Evolutionary conservation across 2,329 filamentous ascomycete genomes (phyloP).

Genomic region (Trichoderma pleuroti): DNA sequence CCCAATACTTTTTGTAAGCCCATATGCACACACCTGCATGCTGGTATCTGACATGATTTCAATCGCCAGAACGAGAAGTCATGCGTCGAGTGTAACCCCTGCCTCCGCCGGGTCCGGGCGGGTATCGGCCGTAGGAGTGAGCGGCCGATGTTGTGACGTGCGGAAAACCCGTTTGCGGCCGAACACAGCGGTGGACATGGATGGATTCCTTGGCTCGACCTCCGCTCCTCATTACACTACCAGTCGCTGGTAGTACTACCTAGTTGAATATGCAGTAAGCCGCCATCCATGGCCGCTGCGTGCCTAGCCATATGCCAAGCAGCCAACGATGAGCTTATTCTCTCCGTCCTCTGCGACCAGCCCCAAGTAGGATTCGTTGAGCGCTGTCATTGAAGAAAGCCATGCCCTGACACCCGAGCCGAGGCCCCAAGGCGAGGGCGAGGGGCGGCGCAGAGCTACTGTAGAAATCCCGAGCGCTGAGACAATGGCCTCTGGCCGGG

Average conservation of each 20-base stretch:
- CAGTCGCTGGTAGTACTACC: not conserved
- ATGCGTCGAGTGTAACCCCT: conserved; percentile 1
- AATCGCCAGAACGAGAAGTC: conserved; percentile 9
- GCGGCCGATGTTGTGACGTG: not conserved
- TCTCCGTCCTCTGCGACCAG: not conserved
- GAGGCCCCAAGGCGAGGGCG: not conserved
- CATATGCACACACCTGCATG: conserved; percentile 8
- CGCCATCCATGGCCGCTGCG: not conserved
- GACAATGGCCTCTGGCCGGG: conserved; percentile 10
- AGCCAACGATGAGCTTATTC: not conserved
- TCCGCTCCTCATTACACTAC: not conserved
- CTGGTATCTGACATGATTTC: conserved; percentile 13
- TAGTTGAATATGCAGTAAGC: conserved; percentile 14
- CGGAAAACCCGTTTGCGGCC: not conserved
- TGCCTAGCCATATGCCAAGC: not conserved
- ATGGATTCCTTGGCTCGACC: not conserved
- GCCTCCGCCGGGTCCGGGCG: not conserved
- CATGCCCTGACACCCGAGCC: not conserved
- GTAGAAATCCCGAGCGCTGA: not conserved
- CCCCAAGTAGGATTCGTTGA: not conserved
- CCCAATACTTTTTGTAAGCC: not conserved
- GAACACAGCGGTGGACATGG: not conserved
- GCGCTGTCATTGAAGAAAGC: not conserved
- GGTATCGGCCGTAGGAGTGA: conserved; percentile 1
- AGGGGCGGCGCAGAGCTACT: not conserved